Conservation (phyloP, 2,329 filamentous ascomycete species). For the Fusarium nematophilum region DNA sequence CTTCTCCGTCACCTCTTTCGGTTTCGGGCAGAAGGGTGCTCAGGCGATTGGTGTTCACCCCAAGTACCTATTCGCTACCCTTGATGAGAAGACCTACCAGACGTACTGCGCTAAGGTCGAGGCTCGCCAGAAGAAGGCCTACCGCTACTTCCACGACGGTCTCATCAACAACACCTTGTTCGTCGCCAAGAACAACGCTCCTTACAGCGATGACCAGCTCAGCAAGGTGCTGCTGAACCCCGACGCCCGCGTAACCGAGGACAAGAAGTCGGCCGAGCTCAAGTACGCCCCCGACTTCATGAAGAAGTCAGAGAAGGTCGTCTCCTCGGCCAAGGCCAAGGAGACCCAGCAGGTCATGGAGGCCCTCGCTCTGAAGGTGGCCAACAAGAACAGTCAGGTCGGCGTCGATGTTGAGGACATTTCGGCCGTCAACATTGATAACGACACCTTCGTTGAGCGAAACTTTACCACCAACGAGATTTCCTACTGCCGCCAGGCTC, state of each 20-base stretch:
- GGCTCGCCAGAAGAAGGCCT: conserved; percentile 96
- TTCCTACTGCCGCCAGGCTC: conserved; percentile 83
- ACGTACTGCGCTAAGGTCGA: conserved; percentile 90
- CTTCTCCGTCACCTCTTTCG: conserved; percentile 98
- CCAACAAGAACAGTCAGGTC: conserved; percentile 75
- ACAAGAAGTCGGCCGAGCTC: conserved; percentile 88
- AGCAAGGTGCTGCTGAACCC: conserved; percentile 93
- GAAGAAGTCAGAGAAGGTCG: conserved; percentile 69
- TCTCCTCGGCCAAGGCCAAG: conserved; percentile 62
- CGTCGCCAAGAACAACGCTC: conserved; percentile 91
- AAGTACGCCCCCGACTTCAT: conserved; percentile 78
- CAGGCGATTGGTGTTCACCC: conserved; percentile 98
- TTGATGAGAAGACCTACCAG: conserved; percentile 85
- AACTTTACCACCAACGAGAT: conserved; percentile 92
- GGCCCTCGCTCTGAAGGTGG: conserved; percentile 74
- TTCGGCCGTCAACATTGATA: conserved; percentile 87
- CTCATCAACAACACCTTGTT: conserved; percentile 98
- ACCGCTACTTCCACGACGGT: conserved; percentile 98
- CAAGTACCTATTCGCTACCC: conserved; percentile 93
- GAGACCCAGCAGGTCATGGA: conserved; percentile 82
- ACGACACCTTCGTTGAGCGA: conserved; percentile 92
- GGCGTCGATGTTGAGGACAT: conserved; percentile 96
- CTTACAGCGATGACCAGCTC: conserved; percentile 90
- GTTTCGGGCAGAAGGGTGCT: conserved; percentile 98
- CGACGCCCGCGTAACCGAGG: conserved; percentile 82